Evolutionary conservation across 768 basidiomycete species (phyloP).

Genomic region (Mycena maculata): DNA sequence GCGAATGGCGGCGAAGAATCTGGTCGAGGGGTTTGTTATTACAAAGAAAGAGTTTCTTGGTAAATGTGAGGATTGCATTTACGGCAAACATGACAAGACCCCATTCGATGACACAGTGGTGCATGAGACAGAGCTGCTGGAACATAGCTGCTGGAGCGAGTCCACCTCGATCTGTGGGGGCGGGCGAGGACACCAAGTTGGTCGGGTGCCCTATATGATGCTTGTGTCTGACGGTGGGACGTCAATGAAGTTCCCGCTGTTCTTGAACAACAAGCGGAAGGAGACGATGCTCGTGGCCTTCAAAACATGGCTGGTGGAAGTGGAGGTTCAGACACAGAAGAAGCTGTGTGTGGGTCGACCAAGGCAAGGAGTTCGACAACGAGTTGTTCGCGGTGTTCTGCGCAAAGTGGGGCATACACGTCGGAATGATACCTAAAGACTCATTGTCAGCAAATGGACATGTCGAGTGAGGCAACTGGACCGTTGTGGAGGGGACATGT

Average conservation of each 20-base stretch:
- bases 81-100: not conserved
- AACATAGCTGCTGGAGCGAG: no score
- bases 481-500: constrained; percentile 33
- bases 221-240: not conserved
- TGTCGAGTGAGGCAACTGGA: constrained; percentile 37
- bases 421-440: not conserved
- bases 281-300: not conserved
- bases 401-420: not conserved
- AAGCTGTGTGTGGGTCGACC: not conserved
- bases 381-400: not conserved
- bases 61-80: not conserved
- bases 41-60: not conserved
- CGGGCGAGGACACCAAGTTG: not conserved
- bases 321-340: no score
- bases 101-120: not conserved
- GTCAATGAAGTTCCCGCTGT: not conserved
- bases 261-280: not conserved
- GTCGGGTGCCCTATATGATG: not conserved
- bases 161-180: not conserved
- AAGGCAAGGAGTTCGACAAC: not conserved
- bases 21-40: not conserved
- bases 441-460: constrained; percentile 29
- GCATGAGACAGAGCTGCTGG: not conserved
- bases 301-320: not conserved
- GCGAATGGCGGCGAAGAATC: not conserved